These are phyloP conservation scores for Kregervanrija fluxuum DNA, from an alignment of 805 yeast species.

Conservation along the genomic window DNA sequence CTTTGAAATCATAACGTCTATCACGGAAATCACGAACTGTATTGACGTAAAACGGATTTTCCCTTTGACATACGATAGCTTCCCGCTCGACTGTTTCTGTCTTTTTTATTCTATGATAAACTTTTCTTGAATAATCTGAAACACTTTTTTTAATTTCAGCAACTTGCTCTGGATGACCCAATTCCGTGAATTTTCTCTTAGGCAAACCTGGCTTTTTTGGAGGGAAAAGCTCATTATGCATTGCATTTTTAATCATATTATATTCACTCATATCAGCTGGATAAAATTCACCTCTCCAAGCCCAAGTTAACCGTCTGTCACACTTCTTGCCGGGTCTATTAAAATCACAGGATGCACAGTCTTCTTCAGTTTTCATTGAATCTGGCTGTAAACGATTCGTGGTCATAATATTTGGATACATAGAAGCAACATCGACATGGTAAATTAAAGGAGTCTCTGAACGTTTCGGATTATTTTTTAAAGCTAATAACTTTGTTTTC, in stretches of 20 bases:
- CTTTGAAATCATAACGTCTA: conserved; percentile 92
- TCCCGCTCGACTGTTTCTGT: conserved; percentile 84
- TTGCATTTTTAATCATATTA: conserved; percentile 76
- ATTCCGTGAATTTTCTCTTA: conserved; percentile 62
- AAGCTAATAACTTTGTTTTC: conserved; percentile 42
- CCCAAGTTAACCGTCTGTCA: conserved; percentile 88
- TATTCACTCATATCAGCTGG: conserved; percentile 92
- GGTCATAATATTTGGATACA: conserved; percentile 99
- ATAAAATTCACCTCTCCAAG: conserved; percentile 95
- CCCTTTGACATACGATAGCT: conserved; percentile 93
- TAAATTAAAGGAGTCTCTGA: conserved; percentile 80
- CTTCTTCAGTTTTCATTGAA: conserved; percentile 90
- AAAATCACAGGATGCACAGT: conserved; percentile 96
- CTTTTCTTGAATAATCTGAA: conserved; percentile 78
- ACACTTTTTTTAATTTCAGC: conserved; percentile 66
- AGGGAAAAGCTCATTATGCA: conserved; percentile 74
- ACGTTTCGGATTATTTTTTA: conserved; percentile 58
- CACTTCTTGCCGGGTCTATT: conserved; percentile 92
- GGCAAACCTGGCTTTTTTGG: conserved; percentile 50
- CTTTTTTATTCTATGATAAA: conserved; percentile 71
- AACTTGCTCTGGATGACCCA: conserved; percentile 74
- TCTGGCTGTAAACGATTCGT: conserved; percentile 96
- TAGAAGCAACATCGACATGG: conserved; percentile 98
- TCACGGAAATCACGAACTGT: conserved; percentile 94
- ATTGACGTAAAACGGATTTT: conserved; percentile 92